Evolutionary conservation across 2,329 filamentous ascomycete genomes (phyloP).

Genomic region (Penicillium concentricum): DNA sequence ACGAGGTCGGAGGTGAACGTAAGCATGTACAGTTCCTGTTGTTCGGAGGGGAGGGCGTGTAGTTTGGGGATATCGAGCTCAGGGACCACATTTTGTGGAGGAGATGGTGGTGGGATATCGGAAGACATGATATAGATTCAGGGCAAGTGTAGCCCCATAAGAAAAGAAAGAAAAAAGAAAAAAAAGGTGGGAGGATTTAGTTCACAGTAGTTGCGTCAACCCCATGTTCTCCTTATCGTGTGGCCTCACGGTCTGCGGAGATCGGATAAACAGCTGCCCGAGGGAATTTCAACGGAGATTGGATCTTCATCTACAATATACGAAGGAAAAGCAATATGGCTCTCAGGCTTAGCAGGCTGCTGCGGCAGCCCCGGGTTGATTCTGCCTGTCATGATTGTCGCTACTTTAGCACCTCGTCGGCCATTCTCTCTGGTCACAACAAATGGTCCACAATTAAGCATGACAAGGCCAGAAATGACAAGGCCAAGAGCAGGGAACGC

Average conservation of each 20-base stretch:
- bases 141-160: conserved; percentile 13
- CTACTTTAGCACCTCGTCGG: conserved; percentile 48
- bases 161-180: conserved; percentile 4
- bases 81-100: conserved; percentile 35
- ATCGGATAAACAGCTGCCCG: conserved; percentile 31
- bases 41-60: conserved; percentile 83
- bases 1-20: conserved; percentile 82
- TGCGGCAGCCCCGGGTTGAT: conserved; percentile 14
- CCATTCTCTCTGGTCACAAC: conserved; percentile 69
- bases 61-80: conserved; percentile 91
- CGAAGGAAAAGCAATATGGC: conserved; percentile 24
- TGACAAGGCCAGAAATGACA: conserved; percentile 84
- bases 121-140: conserved; percentile 39
- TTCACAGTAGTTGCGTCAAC: conserved; percentile 11
- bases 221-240: conserved; percentile 23
- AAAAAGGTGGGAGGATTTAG: background rate
- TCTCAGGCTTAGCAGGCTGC: conserved; percentile 22
- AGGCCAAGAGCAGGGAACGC: conserved; percentile 69
- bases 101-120: conserved; percentile 35
- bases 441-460: conserved; percentile 97
- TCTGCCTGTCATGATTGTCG: conserved; percentile 37
- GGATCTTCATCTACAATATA: background rate
- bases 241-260: conserved; percentile 27
- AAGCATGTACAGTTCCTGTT: conserved; percentile 91
- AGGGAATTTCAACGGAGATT: background rate